Base-by-base conservation (phyloP, 2,329 filamentous ascomycete species). In the Eurotiales sp. region DNA sequence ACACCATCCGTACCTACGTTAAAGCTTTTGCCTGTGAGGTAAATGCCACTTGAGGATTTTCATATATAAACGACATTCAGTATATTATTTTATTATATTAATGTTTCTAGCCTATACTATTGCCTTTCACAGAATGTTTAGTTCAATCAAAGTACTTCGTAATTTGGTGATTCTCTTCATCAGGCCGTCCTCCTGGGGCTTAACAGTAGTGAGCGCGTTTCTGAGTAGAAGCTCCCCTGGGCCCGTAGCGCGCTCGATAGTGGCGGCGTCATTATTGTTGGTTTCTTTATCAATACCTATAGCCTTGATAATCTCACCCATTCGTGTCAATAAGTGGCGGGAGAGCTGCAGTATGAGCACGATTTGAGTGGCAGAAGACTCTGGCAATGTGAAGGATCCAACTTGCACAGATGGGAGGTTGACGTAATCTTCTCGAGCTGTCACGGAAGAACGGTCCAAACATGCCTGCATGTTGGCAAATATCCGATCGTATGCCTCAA, bases 391-490 rank as follows among this genome's bases (percentile, higher is more conserved):
- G 27, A 49, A 49, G 19, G 46, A 34, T 8, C 46, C 46, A 8
- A 49, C 37, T 42, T 49, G 21, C 25, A 49, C 30, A 21, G 29
- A 17, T 21, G 46, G 46, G 12, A 49, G 29, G 12, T 49, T 25
- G 37, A 49, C 46, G 19, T 49, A 49, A 23, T 49, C 46, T 49
- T 49, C 46, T 17, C 46, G 46, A 4, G 37, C 27, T 3, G 46
- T 49, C 30, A 49, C 37, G 12, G 15, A 23, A 15, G 37, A 49
- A 15, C 46, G 46, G 37, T 49, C 46, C 37, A 49, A 25, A 27
- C 46, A 49, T 19, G 46, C 46, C 30, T 49, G 46, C 46, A 49
- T 49, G 11, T 49, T 49, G 12, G 23, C 46, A 11, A 49, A 49
- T n/a, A 49, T 34, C 12, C 30, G 23, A 42, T 49, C 23, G 25